Base-by-base conservation (phyloP, 768 basidiomycete genomes). In the Suillus plorans region DNA sequence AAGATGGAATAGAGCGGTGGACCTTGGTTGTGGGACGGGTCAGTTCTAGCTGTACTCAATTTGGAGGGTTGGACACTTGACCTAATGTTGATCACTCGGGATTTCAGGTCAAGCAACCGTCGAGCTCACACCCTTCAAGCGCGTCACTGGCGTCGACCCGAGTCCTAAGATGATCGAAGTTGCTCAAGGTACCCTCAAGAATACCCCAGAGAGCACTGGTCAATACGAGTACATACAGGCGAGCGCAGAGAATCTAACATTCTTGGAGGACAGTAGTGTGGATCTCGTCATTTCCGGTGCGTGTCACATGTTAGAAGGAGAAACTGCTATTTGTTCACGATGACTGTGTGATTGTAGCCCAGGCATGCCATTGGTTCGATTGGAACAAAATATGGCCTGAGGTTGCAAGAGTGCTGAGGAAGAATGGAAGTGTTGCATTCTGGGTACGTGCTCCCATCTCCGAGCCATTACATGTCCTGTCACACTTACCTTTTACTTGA, bases 21-120 rank as follows among this genome's bases (percentile, higher is more conserved):
- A 95, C 69, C 72, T 94, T 2, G 92, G 94, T 5, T 94, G 93
- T 75, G 92, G 94, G 34, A 91, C 93, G 20, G 90, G 92, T 90
- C 64, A 16, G 79, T 66, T 49, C 39, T 12, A 22, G 22, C 16
- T 18, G 37, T 25, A 16, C 13, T 56, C 34, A 20, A 14, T n/a
- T 20, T 57, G 56, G n/a, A 57, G 14, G 14, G 5, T 9, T 18
- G 16, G 9, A 28, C 57, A 6, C 12, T 28, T 41, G 25, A 58
- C 39, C 4, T 58, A 36, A 14, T 58, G 16, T 28, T 58, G 39
- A 37, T 41, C 16, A 41, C 41, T 41, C 39, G 16, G 37, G 37
- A 58, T 25, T 20, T 10, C 31, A 91, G 91, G 92, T 44, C 89
- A 93, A 72, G 89, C 90, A 41, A 93, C 89, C 0, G 71, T 80